Percentiles rank a stretch among this genome's conserved stretches.
Conservation (phyloP, 129 eudicot species). For the Tanacetum coccineum region DNA sequence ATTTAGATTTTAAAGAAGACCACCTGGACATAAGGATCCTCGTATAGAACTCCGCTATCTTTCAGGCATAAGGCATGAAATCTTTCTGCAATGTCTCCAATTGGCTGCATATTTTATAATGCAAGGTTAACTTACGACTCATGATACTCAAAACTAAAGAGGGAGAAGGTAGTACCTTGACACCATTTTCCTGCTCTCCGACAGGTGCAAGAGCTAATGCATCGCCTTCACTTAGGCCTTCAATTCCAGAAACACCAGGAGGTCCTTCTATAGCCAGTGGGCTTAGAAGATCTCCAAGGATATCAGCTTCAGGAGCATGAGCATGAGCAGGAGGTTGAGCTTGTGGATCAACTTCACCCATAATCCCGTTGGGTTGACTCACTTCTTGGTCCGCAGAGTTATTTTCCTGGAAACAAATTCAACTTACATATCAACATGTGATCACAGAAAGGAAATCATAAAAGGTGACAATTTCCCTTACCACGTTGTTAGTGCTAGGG, state of each 20-base stretch:
- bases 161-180: conserved; percentile 55
- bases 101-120: conserved; percentile 57
- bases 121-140: conserved; percentile 3
- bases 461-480: conserved; percentile 26
- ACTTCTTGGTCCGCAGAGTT: conserved; percentile 43
- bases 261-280: conserved; percentile 95
- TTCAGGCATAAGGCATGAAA: conserved; percentile 68
- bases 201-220: conserved; percentile 89
- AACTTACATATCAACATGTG: conserved; percentile 9
- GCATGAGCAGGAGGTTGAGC: conserved; percentile 36
- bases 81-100: conserved; percentile 71
- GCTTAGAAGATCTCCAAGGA: conserved; percentile 85
- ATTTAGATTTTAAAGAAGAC: conserved; percentile 4
- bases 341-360: conserved; percentile 54
- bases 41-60: conserved; percentile 93
- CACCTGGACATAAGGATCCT: conserved; percentile 93
- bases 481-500: conserved; percentile 57
- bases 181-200: conserved; percentile 53
- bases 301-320: conserved; percentile 55
- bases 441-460: neutral
- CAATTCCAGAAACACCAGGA: conserved; percentile 51
- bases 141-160: neutral
- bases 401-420: conserved; percentile 47
- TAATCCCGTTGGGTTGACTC: conserved; percentile 58
- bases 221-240: conserved; percentile 40